Evolutionary conservation across 345 rosid species (phyloP), one percentile per base, ranked within the genome.

Genomic region (Crucihimalaya himalaica): DNA sequence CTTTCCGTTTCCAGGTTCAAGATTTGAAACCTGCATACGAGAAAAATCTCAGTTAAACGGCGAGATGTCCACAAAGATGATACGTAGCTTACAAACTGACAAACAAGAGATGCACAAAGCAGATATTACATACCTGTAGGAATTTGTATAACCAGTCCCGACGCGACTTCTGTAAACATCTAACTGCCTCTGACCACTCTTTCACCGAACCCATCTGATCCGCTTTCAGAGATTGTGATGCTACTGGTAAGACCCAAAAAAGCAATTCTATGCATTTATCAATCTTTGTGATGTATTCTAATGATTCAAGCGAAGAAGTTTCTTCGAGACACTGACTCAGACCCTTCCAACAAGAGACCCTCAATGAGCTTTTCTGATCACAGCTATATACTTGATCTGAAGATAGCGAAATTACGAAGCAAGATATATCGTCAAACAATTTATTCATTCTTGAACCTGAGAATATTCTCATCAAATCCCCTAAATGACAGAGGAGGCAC

Each of bases 291-390:
- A 78, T 82, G 84, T 81, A 85, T 19, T 78, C 87, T 63, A 79
- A 46, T 60, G 88, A 86, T 66, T 83, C 85, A n/a, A 85, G 79
- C 20, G 88, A 83, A 72, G 88, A 83, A 72, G 84, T 80, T 78
- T 85, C 93, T 64, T 86, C 91, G 15, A 89, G 85, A 84, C 93
- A 86, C 59, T 75, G 87, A 65, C 39, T 68, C 55, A 91, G 85
- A 73, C 98, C 97, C 61, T 85, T 87, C 98, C 97, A 91, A 82
- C 86, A 86, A 54, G 93, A 83, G 71, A 87, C 75, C 51, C 87
- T 82, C 69, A 93, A 57, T 48, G 76, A 80, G 53, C 75, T 84
- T 75, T 82, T 83, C 83, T 81, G 82, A 66, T 84, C 81, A 39
- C 66, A 74, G 77, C 57, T 74, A 64, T 77, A 83, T 55, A 19